Base-by-base conservation (phyloP, 345 rosid species). In the Linum trigynum region DNA sequence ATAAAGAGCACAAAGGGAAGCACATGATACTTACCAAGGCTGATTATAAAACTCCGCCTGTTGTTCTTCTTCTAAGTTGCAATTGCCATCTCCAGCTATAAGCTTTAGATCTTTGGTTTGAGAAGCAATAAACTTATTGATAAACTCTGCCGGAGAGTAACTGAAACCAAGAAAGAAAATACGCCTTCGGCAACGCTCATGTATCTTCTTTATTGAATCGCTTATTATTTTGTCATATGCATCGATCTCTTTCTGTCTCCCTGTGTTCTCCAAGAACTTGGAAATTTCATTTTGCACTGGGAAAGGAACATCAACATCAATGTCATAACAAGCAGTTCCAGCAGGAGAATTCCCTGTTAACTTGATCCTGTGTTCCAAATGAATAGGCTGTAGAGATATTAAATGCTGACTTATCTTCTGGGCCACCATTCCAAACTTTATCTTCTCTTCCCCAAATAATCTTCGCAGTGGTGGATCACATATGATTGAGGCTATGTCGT, bases 101-200 rank as follows among this genome's bases (percentile, higher is more conserved):
- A 82, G 75, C 77, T 80, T 80, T 67, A 84, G 77, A 78, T 84
- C 89, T 69, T 78, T 84, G 72, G 80, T 72, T 71, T 84, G 89
- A 37, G 86, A 82, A 67, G 84, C 74, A 67, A 77, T 75, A 62
- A 84, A 69, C 38, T 78, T 53, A 71, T 78, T 76, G 68, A 82
- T 74, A 70, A 84, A 80, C 65, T 80, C 86, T 56, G 72, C 86
- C 2, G 86, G 89, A 65, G 86, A 84, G 72, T 78, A 83, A 67
- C 89, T 82, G 67, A 82, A 80, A 60, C 81, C 81, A 67, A 76
- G 82, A 74, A 84, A 84, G 78, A 81, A 84, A 57, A 84, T 85
- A 57, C 76, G 74, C 79, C 86, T 82, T 59, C 70, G 71, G 8
- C 60, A 73, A 80, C 80, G 86, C 68, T 78, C 83, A 1, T 73